A percentile compares a stretch with the other conserved stretches of the same genome.
Conservation (phyloP, 2,329 filamentous ascomycete genomes). For the Acephala macrosclerotiorum region DNA sequence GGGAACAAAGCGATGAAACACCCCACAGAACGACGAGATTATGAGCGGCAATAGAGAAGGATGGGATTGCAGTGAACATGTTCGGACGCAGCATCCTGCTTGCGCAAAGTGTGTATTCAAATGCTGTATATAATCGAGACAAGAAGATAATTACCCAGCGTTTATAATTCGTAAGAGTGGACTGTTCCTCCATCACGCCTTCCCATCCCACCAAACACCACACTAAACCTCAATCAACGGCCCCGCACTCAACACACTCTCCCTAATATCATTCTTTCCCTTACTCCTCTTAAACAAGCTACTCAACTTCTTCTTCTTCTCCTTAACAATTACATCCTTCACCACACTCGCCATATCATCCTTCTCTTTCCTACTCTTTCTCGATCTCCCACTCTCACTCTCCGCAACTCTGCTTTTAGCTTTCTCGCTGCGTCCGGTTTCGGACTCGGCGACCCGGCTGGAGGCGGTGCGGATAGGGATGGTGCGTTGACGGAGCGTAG, state of each 20-base stretch:
- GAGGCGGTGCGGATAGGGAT: conserved; percentile 15
- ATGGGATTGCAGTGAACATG: not conserved
- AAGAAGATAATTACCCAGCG: not conserved
- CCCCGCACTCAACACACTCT: conserved; percentile 14
- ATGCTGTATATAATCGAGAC: not conserved
- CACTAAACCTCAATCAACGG: conserved; percentile 7
- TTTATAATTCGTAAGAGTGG: not conserved
- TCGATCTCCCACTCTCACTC: conserved; percentile 33
- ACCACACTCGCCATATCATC: conserved; percentile 43
- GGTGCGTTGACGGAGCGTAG: conserved; percentile 24
- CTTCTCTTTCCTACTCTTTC: conserved; percentile 29
- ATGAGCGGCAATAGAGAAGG: not conserved
- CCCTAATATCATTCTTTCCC: conserved; percentile 33
- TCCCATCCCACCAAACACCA: not conserved
- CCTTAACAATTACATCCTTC: conserved; percentile 28
- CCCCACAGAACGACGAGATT: too few species aligned
- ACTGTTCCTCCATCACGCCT: not conserved
- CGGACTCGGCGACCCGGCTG: conserved; percentile 35
- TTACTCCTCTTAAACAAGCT: conserved; percentile 32
- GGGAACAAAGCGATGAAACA: too few species aligned
- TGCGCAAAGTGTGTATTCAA: not conserved
- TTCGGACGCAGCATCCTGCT: not conserved
- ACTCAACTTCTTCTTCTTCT: conserved; percentile 34
- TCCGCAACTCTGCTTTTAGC: not conserved
- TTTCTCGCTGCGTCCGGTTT: conserved; percentile 34